Percentiles rank a stretch among this genome's conserved stretches.
Evolutionary conservation across 2,329 filamentous ascomycete genomes (phyloP).

Genomic region (Didymella segeticola): DNA sequence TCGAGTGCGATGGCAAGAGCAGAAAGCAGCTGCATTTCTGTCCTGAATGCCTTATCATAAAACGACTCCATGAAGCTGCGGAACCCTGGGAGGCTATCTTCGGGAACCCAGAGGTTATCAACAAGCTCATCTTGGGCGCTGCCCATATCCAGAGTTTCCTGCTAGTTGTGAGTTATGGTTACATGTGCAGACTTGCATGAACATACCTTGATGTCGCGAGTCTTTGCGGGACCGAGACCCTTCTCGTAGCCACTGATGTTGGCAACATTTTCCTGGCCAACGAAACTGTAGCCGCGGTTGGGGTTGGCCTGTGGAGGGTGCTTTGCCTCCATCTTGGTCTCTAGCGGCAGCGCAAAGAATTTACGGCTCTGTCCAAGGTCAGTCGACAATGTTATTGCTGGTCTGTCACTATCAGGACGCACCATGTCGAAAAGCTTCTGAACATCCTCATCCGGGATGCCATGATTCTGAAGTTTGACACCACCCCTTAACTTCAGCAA

Average conservation of each 20-base stretch:
- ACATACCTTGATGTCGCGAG: constrained; percentile 6
- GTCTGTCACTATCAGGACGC: background rate
- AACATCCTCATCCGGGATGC: constrained; percentile 13
- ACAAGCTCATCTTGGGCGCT: constrained; percentile 1
- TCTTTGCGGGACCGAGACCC: constrained; percentile 1
- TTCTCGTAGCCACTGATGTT: constrained; percentile 10
- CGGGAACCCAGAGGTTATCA: constrained; percentile 3
- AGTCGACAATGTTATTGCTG: background rate
- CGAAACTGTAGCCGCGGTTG: constrained; percentile 15
- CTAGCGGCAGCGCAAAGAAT: constrained; percentile 17
- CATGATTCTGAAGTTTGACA: constrained; percentile 19
- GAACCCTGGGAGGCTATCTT: constrained; percentile 18
- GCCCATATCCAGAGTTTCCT: constrained; percentile 6
- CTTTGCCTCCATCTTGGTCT: constrained; percentile 1
- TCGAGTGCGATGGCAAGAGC: constrained; percentile 19
- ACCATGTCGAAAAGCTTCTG: constrained; percentile 4
- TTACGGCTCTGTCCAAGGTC: constrained; percentile 1
- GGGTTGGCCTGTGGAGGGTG: constrained; percentile 10
- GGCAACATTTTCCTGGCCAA: constrained; percentile 6
- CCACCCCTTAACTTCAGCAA: constrained; percentile 1
- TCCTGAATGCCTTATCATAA: constrained; percentile 13
- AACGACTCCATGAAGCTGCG: constrained; percentile 20
- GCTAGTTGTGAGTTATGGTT: background rate
- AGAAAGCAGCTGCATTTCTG: constrained; percentile 11
- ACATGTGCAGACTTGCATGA: background rate